phyloP scores from a whole-genome alignment of 2,329 filamentous ascomycete genomes.

The Grosmannia clavigera region DNA sequence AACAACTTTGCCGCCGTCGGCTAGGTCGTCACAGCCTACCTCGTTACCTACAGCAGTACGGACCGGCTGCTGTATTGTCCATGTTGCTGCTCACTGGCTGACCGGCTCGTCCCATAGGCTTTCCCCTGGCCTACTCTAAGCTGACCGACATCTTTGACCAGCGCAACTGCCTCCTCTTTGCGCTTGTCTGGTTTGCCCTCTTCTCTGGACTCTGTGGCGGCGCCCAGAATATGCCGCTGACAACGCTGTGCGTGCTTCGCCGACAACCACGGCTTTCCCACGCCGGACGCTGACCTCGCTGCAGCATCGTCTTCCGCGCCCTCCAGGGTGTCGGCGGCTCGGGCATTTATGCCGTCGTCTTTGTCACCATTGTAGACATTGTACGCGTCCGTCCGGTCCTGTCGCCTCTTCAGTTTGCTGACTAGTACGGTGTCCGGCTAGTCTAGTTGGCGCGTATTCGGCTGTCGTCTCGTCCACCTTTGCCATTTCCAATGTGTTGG shows the following conservation, averaged over 20 bases:
- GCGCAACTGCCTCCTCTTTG: conserved; percentile 20
- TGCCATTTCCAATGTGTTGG: conserved; percentile 27
- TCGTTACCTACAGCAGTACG: conserved; percentile 31
- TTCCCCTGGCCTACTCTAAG: conserved; percentile 29
- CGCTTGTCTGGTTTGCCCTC: conserved; percentile 22
- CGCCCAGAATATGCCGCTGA: conserved; percentile 15
- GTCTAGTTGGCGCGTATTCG: conserved; percentile 7
- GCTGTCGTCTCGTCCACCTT: conserved; percentile 25
- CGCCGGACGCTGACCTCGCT: no score
- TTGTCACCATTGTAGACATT: conserved; percentile 22
- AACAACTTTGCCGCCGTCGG: conserved; percentile 22
- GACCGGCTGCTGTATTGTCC: no score
- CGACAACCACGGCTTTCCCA: no score
- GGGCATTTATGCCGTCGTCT: conserved; percentile 31
- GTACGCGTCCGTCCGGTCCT: conserved; percentile 10
- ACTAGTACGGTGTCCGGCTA: conserved; percentile 15
- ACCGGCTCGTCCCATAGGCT: conserved; percentile 14
- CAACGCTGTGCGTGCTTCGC: conserved; percentile 11
- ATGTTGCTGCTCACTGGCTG: no score
- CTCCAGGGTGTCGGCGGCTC: conserved; percentile 34
- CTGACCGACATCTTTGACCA: conserved; percentile 30
- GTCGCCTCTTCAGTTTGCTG: not conserved
- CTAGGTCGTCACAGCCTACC: conserved; percentile 36
- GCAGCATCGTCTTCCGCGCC: conserved; percentile 22
- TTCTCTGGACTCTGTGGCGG: conserved; percentile 28